Evolutionary conservation across 225 moss, liverwort and hornwort species (phyloP).

Genomic region (Thuidium tamariscinum): DNA sequence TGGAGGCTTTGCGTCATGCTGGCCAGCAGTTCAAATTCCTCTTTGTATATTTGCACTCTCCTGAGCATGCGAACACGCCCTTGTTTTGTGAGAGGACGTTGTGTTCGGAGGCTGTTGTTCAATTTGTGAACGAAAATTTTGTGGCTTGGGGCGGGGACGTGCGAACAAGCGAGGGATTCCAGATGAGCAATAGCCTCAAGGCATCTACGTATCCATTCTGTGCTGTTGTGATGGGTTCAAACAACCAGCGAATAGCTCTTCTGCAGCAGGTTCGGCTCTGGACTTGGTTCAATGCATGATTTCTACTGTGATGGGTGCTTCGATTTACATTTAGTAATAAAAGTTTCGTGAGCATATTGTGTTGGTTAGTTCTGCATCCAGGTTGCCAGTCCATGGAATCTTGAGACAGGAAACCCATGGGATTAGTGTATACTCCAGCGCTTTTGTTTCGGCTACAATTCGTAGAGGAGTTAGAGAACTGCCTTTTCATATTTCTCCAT

Average conservation of each 20-base stretch:
- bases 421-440: neutral
- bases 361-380: neutral
- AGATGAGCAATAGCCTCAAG: slow-evolving; percentile 94
- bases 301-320: neutral
- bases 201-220: slow-evolving; percentile 98
- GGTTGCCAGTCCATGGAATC: neutral
- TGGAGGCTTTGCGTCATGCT: slow-evolving; percentile 83
- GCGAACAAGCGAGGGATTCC: slow-evolving; percentile 89
- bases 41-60: slow-evolving; percentile 93
- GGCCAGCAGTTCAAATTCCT: slow-evolving; percentile 94
- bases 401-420: neutral
- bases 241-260: slow-evolving; percentile 89
- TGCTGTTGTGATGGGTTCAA: slow-evolving; percentile 87
- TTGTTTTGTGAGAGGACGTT: slow-evolving; percentile 71
- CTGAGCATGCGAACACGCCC: slow-evolving; percentile 93
- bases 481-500: neutral
- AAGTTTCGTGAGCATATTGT: neutral
- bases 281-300: neutral
- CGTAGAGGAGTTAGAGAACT: neutral
- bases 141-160: slow-evolving; percentile 98
- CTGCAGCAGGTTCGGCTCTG: slow-evolving; percentile 63
- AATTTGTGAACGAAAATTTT: slow-evolving; percentile 90
- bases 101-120: slow-evolving; percentile 66
- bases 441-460: neutral
- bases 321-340: neutral